Conservation (phyloP, 164 flowering plant species). For the Annona cherimola region DNA sequence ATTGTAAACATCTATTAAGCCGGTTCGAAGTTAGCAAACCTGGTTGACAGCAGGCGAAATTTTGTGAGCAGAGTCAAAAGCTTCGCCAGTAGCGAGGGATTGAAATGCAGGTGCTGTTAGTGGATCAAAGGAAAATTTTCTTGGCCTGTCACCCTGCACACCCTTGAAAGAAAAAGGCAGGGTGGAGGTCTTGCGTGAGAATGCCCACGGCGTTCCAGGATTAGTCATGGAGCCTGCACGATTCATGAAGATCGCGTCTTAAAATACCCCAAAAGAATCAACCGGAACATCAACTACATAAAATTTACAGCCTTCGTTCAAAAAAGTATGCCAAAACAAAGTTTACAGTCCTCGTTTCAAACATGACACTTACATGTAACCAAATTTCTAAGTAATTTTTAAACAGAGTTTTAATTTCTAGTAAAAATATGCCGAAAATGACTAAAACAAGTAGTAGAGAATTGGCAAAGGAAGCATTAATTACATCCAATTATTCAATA, state of each 20-base stretch:
- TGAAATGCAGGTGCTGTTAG: conserved; percentile 28
- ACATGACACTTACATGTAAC: background rate
- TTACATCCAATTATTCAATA: too few species aligned
- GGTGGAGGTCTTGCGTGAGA: conserved; percentile 41
- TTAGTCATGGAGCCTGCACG: conserved; percentile 31
- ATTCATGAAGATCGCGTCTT: background rate
- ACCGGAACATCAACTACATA: background rate
- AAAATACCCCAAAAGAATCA: background rate
- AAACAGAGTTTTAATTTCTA: background rate
- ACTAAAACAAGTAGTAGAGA: too few species aligned
- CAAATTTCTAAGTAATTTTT: background rate
- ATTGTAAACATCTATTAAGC: background rate
- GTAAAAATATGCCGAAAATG: too few species aligned
- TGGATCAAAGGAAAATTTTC: conserved; percentile 27
- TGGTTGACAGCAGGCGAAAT: conserved; percentile 21
- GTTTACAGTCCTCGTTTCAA: background rate
- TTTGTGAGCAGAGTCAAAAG: conserved; percentile 25
- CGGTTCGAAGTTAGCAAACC: conserved; percentile 23
- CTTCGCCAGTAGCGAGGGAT: conserved; percentile 25
- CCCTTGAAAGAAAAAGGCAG: conserved; percentile 40
- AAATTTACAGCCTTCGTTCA: background rate
- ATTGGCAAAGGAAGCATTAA: too few species aligned
- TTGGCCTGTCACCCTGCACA: conserved; percentile 39
- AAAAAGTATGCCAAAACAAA: background rate
- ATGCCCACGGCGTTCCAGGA: conserved; percentile 42